These are phyloP conservation scores for Bromus sterilis DNA, from an alignment of 176 grass and related monocot species.

Conservation along the genomic window DNA sequence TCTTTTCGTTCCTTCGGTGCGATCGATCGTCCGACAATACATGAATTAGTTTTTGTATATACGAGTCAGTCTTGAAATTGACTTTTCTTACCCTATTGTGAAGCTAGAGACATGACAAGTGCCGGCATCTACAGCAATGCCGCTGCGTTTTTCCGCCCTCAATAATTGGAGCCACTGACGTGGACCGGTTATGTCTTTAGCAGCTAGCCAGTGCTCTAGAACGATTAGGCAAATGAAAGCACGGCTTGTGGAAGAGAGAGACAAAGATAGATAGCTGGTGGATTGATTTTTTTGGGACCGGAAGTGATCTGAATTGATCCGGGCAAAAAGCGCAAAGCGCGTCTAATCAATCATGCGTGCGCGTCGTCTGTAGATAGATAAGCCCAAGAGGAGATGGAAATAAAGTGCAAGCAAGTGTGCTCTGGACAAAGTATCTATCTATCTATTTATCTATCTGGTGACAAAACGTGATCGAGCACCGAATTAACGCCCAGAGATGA, in stretches of 20 bases:
- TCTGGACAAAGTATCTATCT: not conserved
- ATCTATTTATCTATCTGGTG: no score
- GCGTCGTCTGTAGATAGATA: not conserved
- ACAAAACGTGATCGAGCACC: not conserved
- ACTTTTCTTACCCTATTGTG: not conserved
- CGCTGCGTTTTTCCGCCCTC: not conserved
- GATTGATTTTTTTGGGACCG: not conserved
- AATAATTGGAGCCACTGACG: slow-evolving; percentile 2
- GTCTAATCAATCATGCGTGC: not conserved
- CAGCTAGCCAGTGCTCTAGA: not conserved
- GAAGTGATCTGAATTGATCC: not conserved
- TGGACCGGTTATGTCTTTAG: not conserved
- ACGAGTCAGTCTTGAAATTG: not conserved
- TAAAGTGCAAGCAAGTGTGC: not conserved
- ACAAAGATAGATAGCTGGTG: not conserved
- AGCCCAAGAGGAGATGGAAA: not conserved
- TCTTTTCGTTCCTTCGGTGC: not conserved
- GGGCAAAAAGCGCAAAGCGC: not conserved
- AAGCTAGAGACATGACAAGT: not conserved
- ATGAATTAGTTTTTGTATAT: not conserved
- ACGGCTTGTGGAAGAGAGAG: not conserved
- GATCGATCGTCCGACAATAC: not conserved
- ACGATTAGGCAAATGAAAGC: not conserved
- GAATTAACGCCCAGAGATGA: not conserved
- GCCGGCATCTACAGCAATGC: not conserved